phyloP scores from a whole-genome alignment of 1,139 yeast species.

The Lipomyces yarrowii region DNA sequence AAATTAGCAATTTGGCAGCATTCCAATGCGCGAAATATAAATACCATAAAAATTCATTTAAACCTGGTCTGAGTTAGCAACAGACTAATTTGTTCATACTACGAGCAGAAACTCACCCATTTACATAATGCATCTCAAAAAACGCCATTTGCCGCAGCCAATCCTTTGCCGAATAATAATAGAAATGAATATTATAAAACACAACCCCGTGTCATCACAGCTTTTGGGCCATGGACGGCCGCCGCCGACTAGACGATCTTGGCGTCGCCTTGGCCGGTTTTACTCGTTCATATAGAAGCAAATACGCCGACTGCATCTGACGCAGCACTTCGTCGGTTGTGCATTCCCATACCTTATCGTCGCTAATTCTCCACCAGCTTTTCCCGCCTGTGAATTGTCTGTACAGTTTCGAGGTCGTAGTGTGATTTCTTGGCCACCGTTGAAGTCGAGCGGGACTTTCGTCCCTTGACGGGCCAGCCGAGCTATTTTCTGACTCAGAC shows the following conservation, averaged over 20 bases:
- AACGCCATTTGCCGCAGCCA: neutral
- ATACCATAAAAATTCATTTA: too few relatives aligned
- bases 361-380: constrained; percentile 85
- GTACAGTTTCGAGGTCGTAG: constrained; percentile 14
- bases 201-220: neutral
- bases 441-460: neutral
- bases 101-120: neutral
- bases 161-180: neutral
- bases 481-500: neutral
- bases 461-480: neutral
- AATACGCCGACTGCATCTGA: constrained; percentile 76
- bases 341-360: constrained; percentile 67
- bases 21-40: neutral
- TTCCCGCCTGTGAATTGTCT: constrained; percentile 41
- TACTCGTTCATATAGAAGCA: constrained; percentile 69
- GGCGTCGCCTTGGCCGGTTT: constrained; percentile 1
- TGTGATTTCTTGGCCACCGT: neutral
- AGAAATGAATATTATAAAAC: neutral
- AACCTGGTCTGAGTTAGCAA: neutral
- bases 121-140: neutral
- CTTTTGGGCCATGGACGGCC: neutral
- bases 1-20: neutral
- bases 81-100: neutral
- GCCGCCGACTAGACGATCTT: neutral
- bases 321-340: constrained; percentile 60